Conservation (phyloP, 2,329 filamentous ascomycete genomes). For the Ascochyta pisi region DNA sequence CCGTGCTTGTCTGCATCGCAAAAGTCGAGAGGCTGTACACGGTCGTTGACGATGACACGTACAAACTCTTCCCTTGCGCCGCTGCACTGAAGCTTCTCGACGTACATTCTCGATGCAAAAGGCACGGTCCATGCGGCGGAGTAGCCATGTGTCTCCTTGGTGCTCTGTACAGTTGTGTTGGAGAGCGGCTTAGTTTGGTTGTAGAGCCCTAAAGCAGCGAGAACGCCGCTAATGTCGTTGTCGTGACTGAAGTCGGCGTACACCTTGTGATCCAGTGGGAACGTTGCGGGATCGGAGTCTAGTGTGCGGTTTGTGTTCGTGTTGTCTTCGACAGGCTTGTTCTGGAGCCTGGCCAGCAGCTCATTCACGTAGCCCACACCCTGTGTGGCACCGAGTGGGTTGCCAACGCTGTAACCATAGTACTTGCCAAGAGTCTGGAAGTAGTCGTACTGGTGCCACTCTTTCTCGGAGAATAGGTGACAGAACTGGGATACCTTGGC, state of each 20-base stretch:
- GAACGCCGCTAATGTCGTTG: slow-evolving; percentile 81
- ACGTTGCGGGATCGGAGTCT: slow-evolving; percentile 70
- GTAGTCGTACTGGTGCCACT: slow-evolving; percentile 85
- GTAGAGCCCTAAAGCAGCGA: slow-evolving; percentile 79
- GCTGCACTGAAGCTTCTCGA: slow-evolving; percentile 83
- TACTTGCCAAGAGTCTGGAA: slow-evolving; percentile 81
- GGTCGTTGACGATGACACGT: slow-evolving; percentile 81
- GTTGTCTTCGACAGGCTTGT: slow-evolving; percentile 70
- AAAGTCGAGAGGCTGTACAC: slow-evolving; percentile 73
- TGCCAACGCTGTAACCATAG: slow-evolving; percentile 80
- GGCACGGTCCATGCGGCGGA: slow-evolving; percentile 81
- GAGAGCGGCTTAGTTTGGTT: slow-evolving; percentile 64
- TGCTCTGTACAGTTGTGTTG: slow-evolving; percentile 56
- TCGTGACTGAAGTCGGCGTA: slow-evolving; percentile 95
- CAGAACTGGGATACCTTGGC: slow-evolving; percentile 74
- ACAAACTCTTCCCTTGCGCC: slow-evolving; percentile 71
- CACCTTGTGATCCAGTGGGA: slow-evolving; percentile 70
- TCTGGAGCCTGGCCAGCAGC: slow-evolving; percentile 79
- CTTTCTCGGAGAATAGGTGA: slow-evolving; percentile 71
- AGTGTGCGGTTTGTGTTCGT: slow-evolving; percentile 82
- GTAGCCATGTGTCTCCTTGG: slow-evolving; percentile 68
- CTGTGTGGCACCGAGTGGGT: slow-evolving; percentile 80
- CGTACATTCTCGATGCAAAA: slow-evolving; percentile 80
- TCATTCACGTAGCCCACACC: slow-evolving; percentile 90
- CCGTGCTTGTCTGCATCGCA: slow-evolving; percentile 76